Evolutionary conservation across 2,329 filamentous ascomycete genomes (phyloP).

Genomic region (Xylariaceae sp.): DNA sequence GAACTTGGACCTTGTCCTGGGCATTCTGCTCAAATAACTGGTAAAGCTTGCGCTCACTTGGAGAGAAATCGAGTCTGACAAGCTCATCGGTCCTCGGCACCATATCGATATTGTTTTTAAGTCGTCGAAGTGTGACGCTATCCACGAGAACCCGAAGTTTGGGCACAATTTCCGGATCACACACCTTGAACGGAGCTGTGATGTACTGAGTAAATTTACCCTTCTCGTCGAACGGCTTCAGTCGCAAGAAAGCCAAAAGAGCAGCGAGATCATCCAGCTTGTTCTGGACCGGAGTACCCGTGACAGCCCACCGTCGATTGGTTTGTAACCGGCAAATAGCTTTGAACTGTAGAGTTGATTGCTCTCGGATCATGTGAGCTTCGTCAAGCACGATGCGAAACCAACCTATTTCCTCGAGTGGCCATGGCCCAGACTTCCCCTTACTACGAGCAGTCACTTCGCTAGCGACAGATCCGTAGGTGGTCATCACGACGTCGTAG

Average conservation of each 20-base stretch:
- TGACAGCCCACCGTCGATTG: constrained; percentile 92
- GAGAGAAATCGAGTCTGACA: constrained; percentile 75
- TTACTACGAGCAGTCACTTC: constrained; percentile 73
- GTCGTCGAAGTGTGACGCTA: constrained; percentile 88
- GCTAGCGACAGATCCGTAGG: constrained; percentile 85
- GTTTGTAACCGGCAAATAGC: constrained; percentile 82
- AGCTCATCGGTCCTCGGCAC: constrained; percentile 76
- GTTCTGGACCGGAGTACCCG: constrained; percentile 95
- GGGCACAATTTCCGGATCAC: constrained; percentile 81
- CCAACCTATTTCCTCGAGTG: constrained; percentile 83
- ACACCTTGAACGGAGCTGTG: constrained; percentile 83
- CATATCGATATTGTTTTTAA: constrained; percentile 90
- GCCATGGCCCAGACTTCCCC: constrained; percentile 64
- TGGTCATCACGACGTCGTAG: constrained; percentile 88
- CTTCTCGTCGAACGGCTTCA: constrained; percentile 84
- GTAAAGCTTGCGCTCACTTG: constrained; percentile 79
- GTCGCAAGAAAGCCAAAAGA: constrained; percentile 81
- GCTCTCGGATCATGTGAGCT: constrained; percentile 91
- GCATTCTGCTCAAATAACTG: constrained; percentile 85
- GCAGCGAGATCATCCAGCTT: constrained; percentile 88
- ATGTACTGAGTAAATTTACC: constrained; percentile 80
- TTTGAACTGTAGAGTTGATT: constrained; percentile 80
- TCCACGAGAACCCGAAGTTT: constrained; percentile 90
- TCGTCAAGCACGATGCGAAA: constrained; percentile 95
- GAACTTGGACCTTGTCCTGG: constrained; percentile 77